phyloP scores from a whole-genome alignment of 345 rosid species.

The Populus deltoides region DNA sequence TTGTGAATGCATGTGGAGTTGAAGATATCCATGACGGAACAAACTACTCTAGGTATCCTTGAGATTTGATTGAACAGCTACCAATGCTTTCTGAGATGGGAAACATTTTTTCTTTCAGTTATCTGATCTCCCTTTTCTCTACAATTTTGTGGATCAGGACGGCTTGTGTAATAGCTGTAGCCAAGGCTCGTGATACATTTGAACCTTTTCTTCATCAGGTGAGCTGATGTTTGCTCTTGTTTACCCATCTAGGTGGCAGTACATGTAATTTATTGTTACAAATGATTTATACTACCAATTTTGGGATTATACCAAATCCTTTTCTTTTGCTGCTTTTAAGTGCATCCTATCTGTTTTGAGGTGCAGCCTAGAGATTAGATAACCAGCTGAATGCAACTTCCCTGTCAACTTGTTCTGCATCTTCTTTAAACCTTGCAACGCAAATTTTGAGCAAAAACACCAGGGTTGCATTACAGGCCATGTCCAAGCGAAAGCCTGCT shows the following conservation, averaged over 20 bases:
- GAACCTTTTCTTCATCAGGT: conserved; percentile 98
- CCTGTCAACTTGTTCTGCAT: background rate
- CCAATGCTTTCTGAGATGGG: background rate
- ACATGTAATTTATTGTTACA: background rate
- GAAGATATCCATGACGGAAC: conserved; percentile 98
- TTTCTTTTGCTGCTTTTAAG: background rate
- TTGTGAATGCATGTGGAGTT: conserved; percentile 94
- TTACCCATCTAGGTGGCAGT: background rate
- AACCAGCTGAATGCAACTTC: background rate
- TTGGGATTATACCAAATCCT: background rate
- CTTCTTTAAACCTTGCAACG: background rate
- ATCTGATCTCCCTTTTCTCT: conserved; percentile 1
- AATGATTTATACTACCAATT: background rate
- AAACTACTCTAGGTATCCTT: conserved; percentile 75
- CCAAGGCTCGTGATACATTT: conserved; percentile 92
- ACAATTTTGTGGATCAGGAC: conserved; percentile 43
- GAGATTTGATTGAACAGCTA: background rate
- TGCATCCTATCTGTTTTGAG: background rate
- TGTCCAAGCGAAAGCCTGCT: background rate
- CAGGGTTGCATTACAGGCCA: background rate
- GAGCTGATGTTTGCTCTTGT: conserved; percentile 1
- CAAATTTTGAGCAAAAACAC: background rate
- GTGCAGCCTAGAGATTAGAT: background rate
- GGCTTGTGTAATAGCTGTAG: conserved; percentile 96
- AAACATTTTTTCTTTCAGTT: background rate